Evolutionary conservation across 2,329 filamentous ascomycete genomes (phyloP).

Genomic region (Penicillium sp.): DNA sequence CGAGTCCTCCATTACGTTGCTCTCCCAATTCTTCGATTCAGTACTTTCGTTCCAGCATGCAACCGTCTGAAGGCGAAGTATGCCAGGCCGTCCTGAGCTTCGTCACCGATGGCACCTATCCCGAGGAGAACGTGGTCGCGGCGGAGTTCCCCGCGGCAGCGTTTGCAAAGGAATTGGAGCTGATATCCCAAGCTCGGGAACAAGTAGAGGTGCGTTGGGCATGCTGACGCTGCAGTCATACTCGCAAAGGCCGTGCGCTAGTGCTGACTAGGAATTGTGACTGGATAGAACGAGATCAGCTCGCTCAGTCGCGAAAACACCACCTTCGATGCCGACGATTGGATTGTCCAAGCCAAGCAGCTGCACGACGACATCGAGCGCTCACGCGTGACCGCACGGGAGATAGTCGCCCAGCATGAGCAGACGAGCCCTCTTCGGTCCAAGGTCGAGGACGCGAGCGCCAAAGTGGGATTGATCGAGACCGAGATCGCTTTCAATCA

Average conservation of each 20-base stretch:
- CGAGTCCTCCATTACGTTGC: not conserved
- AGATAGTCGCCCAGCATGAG: slow-evolving; percentile 78
- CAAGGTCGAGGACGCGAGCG: slow-evolving; percentile 62
- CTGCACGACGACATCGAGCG: slow-evolving; percentile 83
- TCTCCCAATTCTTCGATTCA: not conserved
- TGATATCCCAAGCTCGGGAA: slow-evolving; percentile 55
- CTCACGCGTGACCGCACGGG: slow-evolving; percentile 75
- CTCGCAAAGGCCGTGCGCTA: not conserved
- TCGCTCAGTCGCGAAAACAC: slow-evolving; percentile 74
- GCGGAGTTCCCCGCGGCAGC: slow-evolving; percentile 53
- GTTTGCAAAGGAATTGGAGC: slow-evolving; percentile 53
- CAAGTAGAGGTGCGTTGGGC: slow-evolving; percentile 52
- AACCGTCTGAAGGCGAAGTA: slow-evolving; percentile 46
- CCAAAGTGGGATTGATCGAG: slow-evolving; percentile 58
- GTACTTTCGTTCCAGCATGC: slow-evolving; percentile 31
- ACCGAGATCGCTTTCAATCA: slow-evolving; percentile 63
- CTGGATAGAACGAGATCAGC: slow-evolving; percentile 67
- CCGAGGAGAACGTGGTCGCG: slow-evolving; percentile 59
- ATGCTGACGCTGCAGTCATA: not conserved
- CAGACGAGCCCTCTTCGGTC: slow-evolving; percentile 65
- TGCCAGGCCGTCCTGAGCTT: slow-evolving; percentile 67
- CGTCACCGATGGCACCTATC: slow-evolving; percentile 59
- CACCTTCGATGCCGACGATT: slow-evolving; percentile 77
- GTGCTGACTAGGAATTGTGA: slow-evolving; percentile 13
- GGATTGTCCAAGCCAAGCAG: slow-evolving; percentile 81